A percentile compares a stretch with the other conserved stretches of the same genome.
Evolutionary conservation across 116 monocot species (phyloP).

Genomic region (Papilionanthe hybrid): DNA sequence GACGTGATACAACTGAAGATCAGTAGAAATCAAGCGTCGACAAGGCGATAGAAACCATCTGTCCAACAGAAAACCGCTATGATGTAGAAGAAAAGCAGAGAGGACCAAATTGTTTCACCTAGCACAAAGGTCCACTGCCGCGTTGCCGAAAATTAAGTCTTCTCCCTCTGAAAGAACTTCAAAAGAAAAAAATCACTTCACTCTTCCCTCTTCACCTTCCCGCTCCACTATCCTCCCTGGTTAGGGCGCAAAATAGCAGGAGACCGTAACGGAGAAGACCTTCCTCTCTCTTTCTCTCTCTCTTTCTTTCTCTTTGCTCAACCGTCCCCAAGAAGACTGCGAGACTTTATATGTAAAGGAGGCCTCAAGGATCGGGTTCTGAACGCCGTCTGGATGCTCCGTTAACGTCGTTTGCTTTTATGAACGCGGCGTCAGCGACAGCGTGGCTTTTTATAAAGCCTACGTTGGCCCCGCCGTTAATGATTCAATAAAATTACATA

Average conservation of each 20-base stretch:
- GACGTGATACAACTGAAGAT: not conserved
- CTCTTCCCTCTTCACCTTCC: not conserved
- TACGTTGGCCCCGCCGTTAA: too few relatives aligned
- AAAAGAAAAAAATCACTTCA: not conserved
- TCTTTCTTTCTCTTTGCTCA: too few relatives aligned
- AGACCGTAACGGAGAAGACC: not conserved
- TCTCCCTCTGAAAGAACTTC: not conserved
- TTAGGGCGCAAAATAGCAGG: not conserved
- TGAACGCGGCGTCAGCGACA: not conserved
- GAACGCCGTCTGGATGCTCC: not conserved
- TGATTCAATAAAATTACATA: too few relatives aligned
- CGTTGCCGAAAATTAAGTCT: not conserved
- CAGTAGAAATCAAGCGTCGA: not conserved
- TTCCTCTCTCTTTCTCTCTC: not conserved
- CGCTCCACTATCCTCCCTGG: not conserved
- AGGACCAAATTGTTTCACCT: not conserved
- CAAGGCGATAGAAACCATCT: too few relatives aligned
- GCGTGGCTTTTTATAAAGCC: too few relatives aligned
- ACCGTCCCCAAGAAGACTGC: not conserved
- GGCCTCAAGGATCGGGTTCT: not conserved
- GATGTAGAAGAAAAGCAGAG: not conserved
- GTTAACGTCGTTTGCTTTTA: not conserved
- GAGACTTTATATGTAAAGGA: not conserved
- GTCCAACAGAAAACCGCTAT: not conserved
- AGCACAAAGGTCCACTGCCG: not conserved